These are phyloP conservation scores for Apostasia shenzhenica DNA, from an alignment of 106 monocot genomes.

Conservation along the genomic window DNA sequence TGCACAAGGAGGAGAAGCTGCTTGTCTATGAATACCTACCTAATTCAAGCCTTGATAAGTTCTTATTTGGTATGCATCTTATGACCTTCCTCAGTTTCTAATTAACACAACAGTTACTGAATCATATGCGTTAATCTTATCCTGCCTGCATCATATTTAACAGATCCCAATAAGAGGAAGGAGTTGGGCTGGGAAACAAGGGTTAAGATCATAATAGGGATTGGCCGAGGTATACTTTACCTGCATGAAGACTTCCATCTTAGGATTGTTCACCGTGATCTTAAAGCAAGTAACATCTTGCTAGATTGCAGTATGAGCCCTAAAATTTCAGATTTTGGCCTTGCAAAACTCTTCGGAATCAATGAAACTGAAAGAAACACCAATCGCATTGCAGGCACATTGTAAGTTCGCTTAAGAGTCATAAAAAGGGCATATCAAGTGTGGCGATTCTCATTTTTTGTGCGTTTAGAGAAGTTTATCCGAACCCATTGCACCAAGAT, in stretches of 20 bases:
- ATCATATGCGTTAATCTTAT: not conserved
- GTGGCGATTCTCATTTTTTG: too few species aligned
- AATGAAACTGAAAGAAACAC: conserved; percentile 18
- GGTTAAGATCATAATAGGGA: conserved; percentile 19
- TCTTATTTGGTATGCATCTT: not conserved
- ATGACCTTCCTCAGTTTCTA: not conserved
- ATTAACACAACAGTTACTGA: not conserved
- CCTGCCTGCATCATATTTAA: not conserved
- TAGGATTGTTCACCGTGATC: conserved; percentile 36
- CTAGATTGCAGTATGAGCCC: conserved; percentile 34
- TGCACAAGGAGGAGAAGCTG: too few species aligned
- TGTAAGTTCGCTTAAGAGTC: conserved; percentile 19
- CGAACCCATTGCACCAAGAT: too few species aligned
- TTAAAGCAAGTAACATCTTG: conserved; percentile 41
- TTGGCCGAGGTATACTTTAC: conserved; percentile 34
- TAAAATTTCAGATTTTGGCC: conserved; percentile 43
- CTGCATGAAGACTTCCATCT: conserved; percentile 34
- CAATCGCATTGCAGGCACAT: conserved; percentile 33
- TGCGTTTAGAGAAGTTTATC: too few species aligned
- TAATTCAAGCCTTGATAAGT: not conserved
- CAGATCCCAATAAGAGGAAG: not conserved
- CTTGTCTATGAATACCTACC: not conserved
- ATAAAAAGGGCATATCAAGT: not conserved
- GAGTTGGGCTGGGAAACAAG: conserved; percentile 19
- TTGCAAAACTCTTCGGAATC: conserved; percentile 31